Conservation (phyloP, 1,139 yeast species). For the Saccharomyces pastorianus region DNA sequence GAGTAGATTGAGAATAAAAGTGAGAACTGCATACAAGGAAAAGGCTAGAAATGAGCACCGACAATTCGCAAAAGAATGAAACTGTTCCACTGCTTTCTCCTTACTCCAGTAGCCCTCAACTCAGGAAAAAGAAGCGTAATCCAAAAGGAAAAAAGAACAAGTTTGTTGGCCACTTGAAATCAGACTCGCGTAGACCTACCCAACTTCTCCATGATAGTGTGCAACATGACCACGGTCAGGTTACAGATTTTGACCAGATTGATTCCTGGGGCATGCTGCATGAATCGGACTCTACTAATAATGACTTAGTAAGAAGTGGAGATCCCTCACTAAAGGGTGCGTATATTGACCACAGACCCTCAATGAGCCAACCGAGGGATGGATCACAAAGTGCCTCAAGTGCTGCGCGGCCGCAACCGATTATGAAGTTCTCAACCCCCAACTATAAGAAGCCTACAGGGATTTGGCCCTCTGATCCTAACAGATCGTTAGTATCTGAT, state of each 20-base stretch:
- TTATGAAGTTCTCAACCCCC: conserved; percentile 8
- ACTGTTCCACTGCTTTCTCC: not conserved
- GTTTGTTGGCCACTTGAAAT: not conserved
- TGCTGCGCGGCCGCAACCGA: conserved; percentile 1
- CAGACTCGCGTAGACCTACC: not conserved
- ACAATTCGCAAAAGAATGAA: not conserved
- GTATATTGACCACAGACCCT: conserved; percentile 31
- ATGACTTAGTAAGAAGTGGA: conserved; percentile 11
- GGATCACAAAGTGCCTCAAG: conserved; percentile 10
- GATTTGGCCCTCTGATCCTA: not conserved
- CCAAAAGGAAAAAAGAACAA: not conserved
- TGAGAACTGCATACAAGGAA: not conserved
- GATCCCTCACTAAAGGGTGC: conserved; percentile 20
- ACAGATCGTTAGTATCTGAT: not conserved
- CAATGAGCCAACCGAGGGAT: conserved; percentile 11
- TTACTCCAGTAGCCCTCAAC: not conserved
- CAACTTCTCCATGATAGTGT: conserved; percentile 1
- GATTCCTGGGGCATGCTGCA: conserved; percentile 31
- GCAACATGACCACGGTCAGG: not conserved
- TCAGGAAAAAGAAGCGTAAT: not conserved
- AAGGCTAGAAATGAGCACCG: not conserved
- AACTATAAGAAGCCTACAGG: not conserved
- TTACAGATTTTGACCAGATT: conserved; percentile 26
- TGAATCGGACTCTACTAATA: conserved; percentile 19
- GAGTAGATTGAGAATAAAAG: not conserved